Evolutionary conservation across 257 asterid species (phyloP), one percentile per base, ranked within the genome.

Genomic region (Jacaranda mimosifolia): DNA sequence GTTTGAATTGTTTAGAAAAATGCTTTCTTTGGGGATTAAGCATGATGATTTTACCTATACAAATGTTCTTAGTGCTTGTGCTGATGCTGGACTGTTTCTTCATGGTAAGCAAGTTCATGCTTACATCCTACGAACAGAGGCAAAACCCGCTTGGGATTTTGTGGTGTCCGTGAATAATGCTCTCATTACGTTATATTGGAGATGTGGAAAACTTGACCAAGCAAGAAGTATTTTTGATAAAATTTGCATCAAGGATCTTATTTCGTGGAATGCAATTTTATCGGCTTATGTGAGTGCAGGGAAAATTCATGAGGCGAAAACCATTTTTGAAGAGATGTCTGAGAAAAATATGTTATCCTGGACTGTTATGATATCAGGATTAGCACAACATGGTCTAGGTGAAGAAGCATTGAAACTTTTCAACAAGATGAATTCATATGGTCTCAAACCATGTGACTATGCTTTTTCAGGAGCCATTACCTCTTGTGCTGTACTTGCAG

Each of bases 381-480:
- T 85, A 46, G 91, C 96, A 32, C 94, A 90, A 63, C 80, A 87
- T 21, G 96, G 92, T 71, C 77, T 67, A 18, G 93, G 94, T 70
- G 96, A 90, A 83, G 92, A 90, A 76, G 92, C 89, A 49, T 66
- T 90, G 77, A 87, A 74, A 80, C 84, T 88, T 73, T 90, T 90
- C 85, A 86, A 86, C 72, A 83, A 74, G 77, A 90, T 90, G 91
- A 88, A 82, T 74, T 75, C 85, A n/a, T 26, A 79, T 26, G 89
- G 90, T 75, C 76, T 84, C 56, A 86, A 90, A 73, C 92, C 89
- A 5, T 87, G 93, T 36, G 96, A 88, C 78, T 90, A 87, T 73
- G 91, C 92, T 57, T 90, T 87, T 83, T 81, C 93, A 10, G 96
- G 96, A 58, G 96, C 92, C 74, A 87, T 90, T 51, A 87, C 90